These are phyloP conservation scores for Limnomonas spitsbergensis DNA, from an alignment of 139 green algal species.

Conservation along the genomic window DNA sequence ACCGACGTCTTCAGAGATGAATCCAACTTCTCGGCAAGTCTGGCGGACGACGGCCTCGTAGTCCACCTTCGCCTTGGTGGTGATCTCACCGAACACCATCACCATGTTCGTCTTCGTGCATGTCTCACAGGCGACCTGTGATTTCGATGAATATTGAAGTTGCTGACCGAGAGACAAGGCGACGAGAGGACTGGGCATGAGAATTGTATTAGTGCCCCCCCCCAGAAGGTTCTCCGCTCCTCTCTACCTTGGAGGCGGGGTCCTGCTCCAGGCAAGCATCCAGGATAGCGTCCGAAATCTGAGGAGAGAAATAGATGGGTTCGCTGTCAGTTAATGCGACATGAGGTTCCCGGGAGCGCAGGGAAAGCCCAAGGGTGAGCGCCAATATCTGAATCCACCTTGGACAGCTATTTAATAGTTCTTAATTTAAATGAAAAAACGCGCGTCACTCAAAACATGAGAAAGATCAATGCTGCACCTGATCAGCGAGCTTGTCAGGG, in stretches of 20 bases:
- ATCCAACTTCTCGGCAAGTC: slow-evolving; percentile 86
- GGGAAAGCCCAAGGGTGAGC: too few relatives aligned
- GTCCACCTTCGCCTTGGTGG: slow-evolving; percentile 97
- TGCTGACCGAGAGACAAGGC: not conserved
- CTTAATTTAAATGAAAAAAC: too few relatives aligned
- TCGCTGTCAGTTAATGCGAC: too few relatives aligned
- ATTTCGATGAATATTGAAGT: not conserved
- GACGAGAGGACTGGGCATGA: not conserved
- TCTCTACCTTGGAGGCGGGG: slow-evolving; percentile 87
- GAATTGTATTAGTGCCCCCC: too few relatives aligned
- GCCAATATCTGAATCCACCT: too few relatives aligned
- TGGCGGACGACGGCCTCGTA: slow-evolving; percentile 89
- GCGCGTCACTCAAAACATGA: too few relatives aligned
- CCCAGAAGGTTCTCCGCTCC: too few relatives aligned
- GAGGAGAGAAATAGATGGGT: slow-evolving; percentile 24
- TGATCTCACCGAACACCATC: slow-evolving; percentile 99
- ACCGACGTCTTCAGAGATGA: slow-evolving; percentile 90
- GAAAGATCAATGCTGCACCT: too few relatives aligned
- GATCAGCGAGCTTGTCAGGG: slow-evolving; percentile 45
- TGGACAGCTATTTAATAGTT: too few relatives aligned
- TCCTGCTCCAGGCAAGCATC: slow-evolving; percentile 97
- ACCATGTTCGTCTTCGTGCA: slow-evolving; percentile 99
- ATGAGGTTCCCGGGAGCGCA: too few relatives aligned
- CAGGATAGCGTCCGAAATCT: slow-evolving; percentile 97
- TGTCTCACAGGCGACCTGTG: slow-evolving; percentile 93